Base-by-base conservation (phyloP, 176 grass and related monocot genomes). In the Musa beccarii region DNA sequence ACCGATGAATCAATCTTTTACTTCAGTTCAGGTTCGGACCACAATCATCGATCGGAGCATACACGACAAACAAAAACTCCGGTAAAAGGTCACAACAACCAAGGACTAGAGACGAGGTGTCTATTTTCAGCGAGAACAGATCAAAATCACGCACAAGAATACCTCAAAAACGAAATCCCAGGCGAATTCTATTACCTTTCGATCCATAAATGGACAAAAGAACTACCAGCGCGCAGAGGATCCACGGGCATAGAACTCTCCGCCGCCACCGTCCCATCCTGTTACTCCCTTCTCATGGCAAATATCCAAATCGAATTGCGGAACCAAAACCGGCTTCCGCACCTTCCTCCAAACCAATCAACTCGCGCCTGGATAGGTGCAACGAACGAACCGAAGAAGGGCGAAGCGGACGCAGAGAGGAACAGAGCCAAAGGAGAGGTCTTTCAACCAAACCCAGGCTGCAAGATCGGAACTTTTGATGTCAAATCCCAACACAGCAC, bases 161-260 rank as follows among this genome's bases (percentile, higher is more conserved):
- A 43, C 34, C 34, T 43, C 34, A 5, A 25, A 68, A 16, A 68
- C 10, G 12, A 34, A 34, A 49, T 34, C 13, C 24, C 14, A 34
- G 15, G 34, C 7, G 66, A 68, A 13, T 28, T 74, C 9, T 21
- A 20, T 51, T 70, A 74, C 72, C 72, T 74, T 57, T 74, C 9
- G 71, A 74, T 74, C 71, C 71, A 55, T 28, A 15, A 28, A 74
- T 11, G 17, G 71, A 52, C 22, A 56, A 9, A 74, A 74, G 71
- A 25, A 74, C 34, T 9, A 74, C 21, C 71, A 74, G 71, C 21
- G 24, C 20, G 71, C 52, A 53, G 51, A 74, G 23, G 28, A 55
- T 22, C 52, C 22, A 29, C 23, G 22, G 52, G 12, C 14, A 74
- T 14, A 74, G 21, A 56, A 55, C n/a, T 28, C 55, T 74, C 51